Evolutionary conservation across 2,329 filamentous ascomycete genomes (phyloP), one percentile per base, ranked within the genome.

Genomic region (Exophiala alcalophila): DNA sequence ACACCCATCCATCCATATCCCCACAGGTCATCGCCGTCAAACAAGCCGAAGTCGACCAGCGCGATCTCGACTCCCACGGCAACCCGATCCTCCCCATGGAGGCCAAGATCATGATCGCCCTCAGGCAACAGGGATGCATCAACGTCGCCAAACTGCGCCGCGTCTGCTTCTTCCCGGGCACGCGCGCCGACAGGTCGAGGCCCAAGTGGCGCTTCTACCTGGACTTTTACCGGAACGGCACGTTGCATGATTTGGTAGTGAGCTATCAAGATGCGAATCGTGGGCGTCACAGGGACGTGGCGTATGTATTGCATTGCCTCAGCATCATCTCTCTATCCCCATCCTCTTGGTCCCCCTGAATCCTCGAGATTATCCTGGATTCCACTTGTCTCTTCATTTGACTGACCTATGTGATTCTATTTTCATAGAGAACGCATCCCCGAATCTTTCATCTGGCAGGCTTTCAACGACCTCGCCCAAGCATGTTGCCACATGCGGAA

Each of bases 391-490:
- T n/a, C n/a, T n/a, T n/a, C n/a, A n/a, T n/a, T n/a, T n/a, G n/a
- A n/a, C n/a, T n/a, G n/a, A n/a, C n/a, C n/a, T n/a, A n/a, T n/a
- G n/a, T n/a, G n/a, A n/a, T n/a, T n/a, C 8, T 12, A 3, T 18
- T 3, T 12, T 18, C 18, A 30, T 23, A 47, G 48, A n/a, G 27
- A 44, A 4, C 40, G 40, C 4, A 38, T 51, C 7, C 49, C 49
- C 4, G 49, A 51, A 46, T 36, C 32, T n/a, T 51, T 51, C 26
- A 31, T 51, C 16, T 51, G 49, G 49, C 49, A 51, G 25, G 44
- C 40, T 5, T 45, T 51, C 11, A 12, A 44, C 14, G 49, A 45
- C 23, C 29, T 51, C 18, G 49, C 49, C 1, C n/a, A 21, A 12
- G 32, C 40, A 6, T 42, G 36, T 11, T 37, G 42, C 20, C 49